Conservation (phyloP, 495 filamentous ascomycete species). For the Aspergillus ellipticus region DNA sequence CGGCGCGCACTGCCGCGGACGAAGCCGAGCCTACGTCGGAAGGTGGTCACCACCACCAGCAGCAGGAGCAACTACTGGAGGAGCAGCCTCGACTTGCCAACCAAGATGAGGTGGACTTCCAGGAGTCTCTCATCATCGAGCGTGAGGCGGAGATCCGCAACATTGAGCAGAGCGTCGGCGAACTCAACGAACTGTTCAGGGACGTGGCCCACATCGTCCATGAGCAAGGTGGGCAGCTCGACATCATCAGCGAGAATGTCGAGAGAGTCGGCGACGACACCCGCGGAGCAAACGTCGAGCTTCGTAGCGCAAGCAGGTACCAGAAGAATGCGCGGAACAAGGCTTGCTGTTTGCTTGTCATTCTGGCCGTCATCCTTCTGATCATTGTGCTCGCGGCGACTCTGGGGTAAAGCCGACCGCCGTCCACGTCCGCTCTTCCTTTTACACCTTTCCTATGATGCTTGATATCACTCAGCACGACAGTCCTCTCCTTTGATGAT, state of each 20-base stretch:
- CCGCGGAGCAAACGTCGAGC: slow-evolving; percentile 76
- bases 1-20: slow-evolving; percentile 70
- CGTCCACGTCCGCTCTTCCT: slow-evolving; percentile 2
- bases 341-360: slow-evolving; percentile 87
- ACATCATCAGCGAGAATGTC: slow-evolving; percentile 86
- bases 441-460: slow-evolving; percentile 1
- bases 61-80: slow-evolving; percentile 67
- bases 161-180: slow-evolving; percentile 92
- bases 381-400: slow-evolving; percentile 84
- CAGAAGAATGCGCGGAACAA: slow-evolving; percentile 92
- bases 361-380: slow-evolving; percentile 80
- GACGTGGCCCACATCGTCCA: slow-evolving; percentile 95
- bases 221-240: slow-evolving; percentile 86
- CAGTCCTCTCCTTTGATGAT: slow-evolving; percentile 19
- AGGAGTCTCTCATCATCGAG: slow-evolving; percentile 91
- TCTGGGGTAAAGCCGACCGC: slow-evolving; percentile 45
- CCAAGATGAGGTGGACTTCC: slow-evolving; percentile 96
- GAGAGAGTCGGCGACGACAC: slow-evolving; percentile 75
- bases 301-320: slow-evolving; percentile 77
- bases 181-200: slow-evolving; percentile 92
- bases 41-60: slow-evolving; percentile 34
- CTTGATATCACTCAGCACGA: slow-evolving; percentile 12
- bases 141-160: slow-evolving; percentile 94
- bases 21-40: slow-evolving; percentile 41
- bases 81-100: slow-evolving; percentile 77